A percentile compares a stretch with the other conserved stretches of the same genome.
phyloP scores from a whole-genome alignment of 2,329 filamentous ascomycete species.

The Massarina eburnea region DNA sequence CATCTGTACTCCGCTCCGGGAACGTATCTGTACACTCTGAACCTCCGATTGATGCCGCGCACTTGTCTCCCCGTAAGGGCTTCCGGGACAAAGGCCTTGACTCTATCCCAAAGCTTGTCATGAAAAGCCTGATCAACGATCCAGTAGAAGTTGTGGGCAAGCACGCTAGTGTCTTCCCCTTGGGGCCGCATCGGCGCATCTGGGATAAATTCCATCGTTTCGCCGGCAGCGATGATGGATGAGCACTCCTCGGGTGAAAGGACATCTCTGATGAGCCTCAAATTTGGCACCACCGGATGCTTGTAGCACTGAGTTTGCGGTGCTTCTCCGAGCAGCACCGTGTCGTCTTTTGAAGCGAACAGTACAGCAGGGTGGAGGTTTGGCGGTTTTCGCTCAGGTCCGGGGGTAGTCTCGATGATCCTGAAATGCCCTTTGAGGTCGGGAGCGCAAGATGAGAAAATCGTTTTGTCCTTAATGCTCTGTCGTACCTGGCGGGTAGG shows the following conservation, averaged over 20 bases:
- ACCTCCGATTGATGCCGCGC: conserved; percentile 67
- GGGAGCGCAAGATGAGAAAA: conserved; percentile 33
- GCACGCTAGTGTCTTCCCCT: conserved; percentile 61
- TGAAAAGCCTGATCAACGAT: conserved; percentile 65
- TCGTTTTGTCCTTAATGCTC: conserved; percentile 60
- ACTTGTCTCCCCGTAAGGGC: conserved; percentile 59
- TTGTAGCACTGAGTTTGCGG: conserved; percentile 57
- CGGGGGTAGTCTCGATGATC: conserved; percentile 64
- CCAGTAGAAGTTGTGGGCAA: conserved; percentile 77
- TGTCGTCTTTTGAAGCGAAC: conserved; percentile 61
- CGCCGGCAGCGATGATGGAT: conserved; percentile 67
- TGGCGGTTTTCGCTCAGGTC: conserved; percentile 64
- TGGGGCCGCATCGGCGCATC: conserved; percentile 69
- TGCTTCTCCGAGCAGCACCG: conserved; percentile 53
- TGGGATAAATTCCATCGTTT: conserved; percentile 66
- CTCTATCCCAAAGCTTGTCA: conserved; percentile 63
- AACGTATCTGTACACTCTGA: conserved; percentile 72
- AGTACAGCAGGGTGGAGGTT: conserved; percentile 69
- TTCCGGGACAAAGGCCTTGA: conserved; percentile 60
- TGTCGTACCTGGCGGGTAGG: conserved; percentile 53
- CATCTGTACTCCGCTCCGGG: conserved; percentile 71
- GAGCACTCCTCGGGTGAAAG: conserved; percentile 64
- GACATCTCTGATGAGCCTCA: conserved; percentile 62
- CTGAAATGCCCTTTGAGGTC: conserved; percentile 48
- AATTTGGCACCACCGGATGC: conserved; percentile 64